Conservation (phyloP, 352 stramenopile species). For the Phytophthora pini region DNA sequence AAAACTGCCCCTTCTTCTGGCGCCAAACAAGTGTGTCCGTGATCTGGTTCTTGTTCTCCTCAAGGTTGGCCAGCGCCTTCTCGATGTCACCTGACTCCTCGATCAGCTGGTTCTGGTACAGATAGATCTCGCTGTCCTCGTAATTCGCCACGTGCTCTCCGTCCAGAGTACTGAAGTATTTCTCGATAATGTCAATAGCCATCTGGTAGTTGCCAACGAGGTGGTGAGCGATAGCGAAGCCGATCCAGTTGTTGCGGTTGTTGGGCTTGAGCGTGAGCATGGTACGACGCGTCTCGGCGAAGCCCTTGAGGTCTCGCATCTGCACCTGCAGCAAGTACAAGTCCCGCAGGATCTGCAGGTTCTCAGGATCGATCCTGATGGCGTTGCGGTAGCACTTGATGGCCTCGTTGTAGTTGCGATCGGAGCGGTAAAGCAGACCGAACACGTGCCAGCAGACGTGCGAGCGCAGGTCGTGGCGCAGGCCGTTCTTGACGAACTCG, state of each 20-base stretch:
- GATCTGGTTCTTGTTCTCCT: constrained; percentile 78
- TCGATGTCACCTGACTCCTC: constrained; percentile 90
- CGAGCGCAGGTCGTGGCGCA: constrained; percentile 93
- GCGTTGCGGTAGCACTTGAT: constrained; percentile 99
- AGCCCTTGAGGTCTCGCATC: constrained; percentile 91
- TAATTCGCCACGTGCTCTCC: constrained; percentile 74
- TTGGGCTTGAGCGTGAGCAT: constrained; percentile 96
- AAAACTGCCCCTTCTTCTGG: constrained; percentile 77
- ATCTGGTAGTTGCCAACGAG: constrained; percentile 92
- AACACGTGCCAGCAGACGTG: constrained; percentile 99
- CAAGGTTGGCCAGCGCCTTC: constrained; percentile 87
- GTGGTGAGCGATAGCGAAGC: constrained; percentile 97
- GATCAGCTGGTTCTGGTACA: constrained; percentile 96
- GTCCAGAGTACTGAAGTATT: constrained; percentile 93
- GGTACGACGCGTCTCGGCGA: constrained; percentile 93
- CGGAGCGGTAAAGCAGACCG: constrained; percentile 95
- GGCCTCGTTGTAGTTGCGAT: constrained; percentile 97
- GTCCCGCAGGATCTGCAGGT: constrained; percentile 98
- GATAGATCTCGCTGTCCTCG: constrained; percentile 96
- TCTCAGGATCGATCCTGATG: constrained; percentile 96
- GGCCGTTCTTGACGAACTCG: constrained; percentile 95
- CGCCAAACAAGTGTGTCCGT: constrained; percentile 79
- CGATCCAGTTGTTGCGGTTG: constrained; percentile 97
- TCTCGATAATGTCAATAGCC: constrained; percentile 96
- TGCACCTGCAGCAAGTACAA: constrained; percentile 96